Base-by-base conservation (phyloP, 2,329 filamentous ascomycete genomes). In the Penicillium freii region DNA sequence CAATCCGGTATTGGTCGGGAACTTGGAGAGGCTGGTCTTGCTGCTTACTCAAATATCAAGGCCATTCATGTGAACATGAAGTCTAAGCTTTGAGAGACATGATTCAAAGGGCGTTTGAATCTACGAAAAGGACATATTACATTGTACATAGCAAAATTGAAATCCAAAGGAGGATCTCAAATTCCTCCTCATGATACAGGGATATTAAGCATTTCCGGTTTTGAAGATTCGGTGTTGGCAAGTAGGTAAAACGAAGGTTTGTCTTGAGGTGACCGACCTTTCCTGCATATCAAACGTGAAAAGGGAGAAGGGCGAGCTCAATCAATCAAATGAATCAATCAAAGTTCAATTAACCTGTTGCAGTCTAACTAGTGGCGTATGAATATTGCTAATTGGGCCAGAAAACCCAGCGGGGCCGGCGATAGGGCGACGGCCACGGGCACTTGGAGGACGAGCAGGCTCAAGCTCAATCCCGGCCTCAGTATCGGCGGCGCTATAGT, bases 1-100 rank as follows among this genome's bases (percentile, higher is more conserved):
- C 78, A 82, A 71, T 78, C 75, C 62, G 82, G 82, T 4, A 82
- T 83, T 65, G 82, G 82, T 19, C 68, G 81, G 39, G 82, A 84
- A 68, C 67, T 83, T 27, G 82, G 82, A 4, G 80, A 82, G 68
- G 80, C 81, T 43, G 81, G 80, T 1, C 65, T 84, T 58, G 79
- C 81, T 48, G 78, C 79, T n/a, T 84, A 83, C 45, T 66, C 65
- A 2, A 64, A 45, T 34, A 62, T 64, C 4, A 72, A 73, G 59
- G 68, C 69, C 33, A 59, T 73, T 17, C 70, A 72, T 63, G 69
- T 73, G 13, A 73, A 73, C 46, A 62, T 73, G 67, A 71, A 68
- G 25, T 62, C 66, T 17, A 73, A 68, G 60, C 61, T 73, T 54
- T 72, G 42, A 64, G 17, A 15, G 29, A 10, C 13, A 19, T 1